Base-by-base conservation (phyloP, 345 rosid species). In the Eucalyptus melliodora region DNA sequence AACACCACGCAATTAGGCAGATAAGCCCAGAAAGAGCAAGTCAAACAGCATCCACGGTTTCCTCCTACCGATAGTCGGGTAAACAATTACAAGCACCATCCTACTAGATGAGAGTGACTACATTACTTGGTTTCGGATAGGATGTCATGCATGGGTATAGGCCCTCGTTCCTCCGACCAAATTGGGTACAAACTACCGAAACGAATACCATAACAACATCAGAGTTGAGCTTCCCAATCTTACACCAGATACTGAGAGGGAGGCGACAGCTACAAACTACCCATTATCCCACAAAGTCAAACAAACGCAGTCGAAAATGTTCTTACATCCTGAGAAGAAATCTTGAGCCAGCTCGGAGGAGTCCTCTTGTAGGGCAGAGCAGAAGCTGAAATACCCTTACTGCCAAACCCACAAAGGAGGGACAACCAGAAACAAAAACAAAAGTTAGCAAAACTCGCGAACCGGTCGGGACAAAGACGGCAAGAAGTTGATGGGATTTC, bases 351-450 rank as follows among this genome's bases (percentile, higher is more conserved):
- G 42, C 94, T 91, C 5, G 98, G 98, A 9, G 99, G 92, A 16
- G 99, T 96, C 83, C 98, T 91, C 94, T 96, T 97, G 95, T 96
- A 97, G 5, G 99, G 99, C 89, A 96, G 89, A 90, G 98, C 98
- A 30, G 99, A 96, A 83, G 99, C 96, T 2, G 99, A 97, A 86
- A 97, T 96, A 89, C 99, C 98, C 96, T 97, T 97, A 34, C 96
- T 95, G 91, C 34, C 55, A 50, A 87, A 72, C 85, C 85, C 47
- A 40, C 45, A 11, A 90, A 34, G 27, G 51, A 80, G 45, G 26
- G 62, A 40, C 16, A 86, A 1, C 42, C 42, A 37, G 86, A 80
- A 21, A 88, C 45, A 14, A 55, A 14, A 60, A 65, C 16, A 50
- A 13, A 17, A 24, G 9, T 40, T 2, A 19, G 53, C 3, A 30